Base-by-base conservation (phyloP, 75 land plant species). In the Picea sitchensis region DNA sequence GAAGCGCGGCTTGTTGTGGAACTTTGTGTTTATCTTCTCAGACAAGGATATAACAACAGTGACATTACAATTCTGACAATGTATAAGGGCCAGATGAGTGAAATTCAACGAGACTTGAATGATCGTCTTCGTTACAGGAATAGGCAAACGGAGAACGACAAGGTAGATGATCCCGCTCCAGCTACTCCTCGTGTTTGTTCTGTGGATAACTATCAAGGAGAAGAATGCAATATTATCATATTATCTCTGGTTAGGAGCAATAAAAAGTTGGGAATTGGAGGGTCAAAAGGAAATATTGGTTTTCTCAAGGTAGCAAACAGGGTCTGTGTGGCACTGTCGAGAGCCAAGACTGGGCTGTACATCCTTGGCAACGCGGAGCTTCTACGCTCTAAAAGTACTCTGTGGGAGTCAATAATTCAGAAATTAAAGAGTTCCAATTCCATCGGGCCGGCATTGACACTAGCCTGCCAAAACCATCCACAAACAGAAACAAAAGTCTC, bases 381-480 rank as follows among this genome's bases (percentile, higher is more conserved):
- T 59, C 60, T 59, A 14, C 0, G 60, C 60, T 26, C 26, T 26
- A 26, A 26, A 64, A 82, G 83, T 58, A 6, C 47, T 56, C 51
- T 82, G 15, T 82, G 83, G 83, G 36, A 69, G 17, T 51, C 23
- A 47, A 58, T 82, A 12, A 26, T 78, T n/a, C 23, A 78, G 32
- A 38, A 59, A 11, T 9, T 82, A 20, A 0, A 67, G 59, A 58
- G 7, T 2, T 21, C 56, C 13, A 34, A 41, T 21, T 51, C 75
- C 18, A 60, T 79, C 57, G 80, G 80, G 15, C 21, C 60, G 18
- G 61, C 59, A 7, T 75, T 82, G 4, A 34, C 58, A 30, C 73
- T 82, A 20, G 34, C 62, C 0, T 82, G 83, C 54, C 80, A 77
- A 59, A 82, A 82, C 59, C 83, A 82, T 58, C 83, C 80, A 17